A percentile compares a stretch with the other conserved stretches of the same genome.
Evolutionary conservation across 129 eudicot genomes (phyloP).

Genomic region (Pseudognaphalium luteoalbum): DNA sequence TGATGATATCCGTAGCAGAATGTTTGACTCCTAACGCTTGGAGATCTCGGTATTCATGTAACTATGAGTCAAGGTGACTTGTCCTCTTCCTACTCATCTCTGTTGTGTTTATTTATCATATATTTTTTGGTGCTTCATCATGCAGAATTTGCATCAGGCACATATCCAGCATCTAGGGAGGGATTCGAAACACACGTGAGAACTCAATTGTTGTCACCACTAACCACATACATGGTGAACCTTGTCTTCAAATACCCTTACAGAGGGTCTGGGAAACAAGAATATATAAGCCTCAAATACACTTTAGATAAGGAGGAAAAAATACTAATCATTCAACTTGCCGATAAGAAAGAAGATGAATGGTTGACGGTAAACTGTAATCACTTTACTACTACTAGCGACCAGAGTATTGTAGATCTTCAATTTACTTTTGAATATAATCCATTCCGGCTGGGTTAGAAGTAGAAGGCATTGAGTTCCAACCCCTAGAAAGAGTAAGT

Average conservation of each 20-base stretch:
- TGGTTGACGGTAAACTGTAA: neutral
- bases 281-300: neutral
- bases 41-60: no score
- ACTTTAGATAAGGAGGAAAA: neutral
- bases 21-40: neutral
- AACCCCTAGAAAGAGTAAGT: neutral
- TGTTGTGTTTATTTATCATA: neutral
- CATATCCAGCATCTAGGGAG: neutral
- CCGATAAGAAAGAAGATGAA: neutral
- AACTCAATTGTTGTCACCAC: neutral
- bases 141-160: neutral
- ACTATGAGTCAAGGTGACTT: neutral
- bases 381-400: neutral
- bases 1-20: neutral
- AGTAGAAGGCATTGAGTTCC: neutral
- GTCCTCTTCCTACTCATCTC: neutral
- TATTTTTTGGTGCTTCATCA: neutral
- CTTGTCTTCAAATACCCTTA: neutral
- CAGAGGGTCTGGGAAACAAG: no score
- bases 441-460: neutral
- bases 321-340: neutral
- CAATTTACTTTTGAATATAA: neutral
- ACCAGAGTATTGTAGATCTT: neutral
- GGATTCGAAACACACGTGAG: neutral
- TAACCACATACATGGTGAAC: neutral